Evolutionary conservation across 2,329 filamentous ascomycete genomes (phyloP).

Genomic region (Lanzia echinophila): DNA sequence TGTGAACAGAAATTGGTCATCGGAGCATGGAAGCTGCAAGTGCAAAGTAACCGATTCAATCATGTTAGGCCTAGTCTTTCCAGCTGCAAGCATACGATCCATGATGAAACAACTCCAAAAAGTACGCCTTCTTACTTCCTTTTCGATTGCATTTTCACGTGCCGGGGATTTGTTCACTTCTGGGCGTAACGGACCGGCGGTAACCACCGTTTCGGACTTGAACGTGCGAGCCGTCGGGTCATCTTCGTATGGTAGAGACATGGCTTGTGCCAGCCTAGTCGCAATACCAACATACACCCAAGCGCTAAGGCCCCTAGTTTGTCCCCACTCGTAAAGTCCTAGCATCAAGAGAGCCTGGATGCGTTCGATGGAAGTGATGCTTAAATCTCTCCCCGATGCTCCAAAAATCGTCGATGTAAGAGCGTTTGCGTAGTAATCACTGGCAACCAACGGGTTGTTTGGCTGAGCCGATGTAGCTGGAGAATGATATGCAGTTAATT

Average conservation of each 20-base stretch:
- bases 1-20: slow-evolving; percentile 57
- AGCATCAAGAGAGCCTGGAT: slow-evolving; percentile 66
- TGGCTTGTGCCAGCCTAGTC: slow-evolving; percentile 50
- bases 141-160: slow-evolving; percentile 44
- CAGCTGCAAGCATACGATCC: slow-evolving; percentile 62
- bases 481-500: slow-evolving; percentile 45
- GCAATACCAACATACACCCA: slow-evolving; percentile 63
- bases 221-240: slow-evolving; percentile 26
- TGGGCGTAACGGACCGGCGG: slow-evolving; percentile 20
- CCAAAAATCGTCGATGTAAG: slow-evolving; percentile 44
- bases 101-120: slow-evolving; percentile 72
- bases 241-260: slow-evolving; percentile 54
- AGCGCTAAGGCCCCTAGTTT: slow-evolving; percentile 52
- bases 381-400: slow-evolving; percentile 41
- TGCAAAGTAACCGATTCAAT: slow-evolving; percentile 52
- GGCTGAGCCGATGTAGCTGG: slow-evolving; percentile 8
- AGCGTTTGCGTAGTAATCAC: slow-evolving; percentile 58
- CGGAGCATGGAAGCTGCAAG: slow-evolving; percentile 62
- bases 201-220: slow-evolving; percentile 26
- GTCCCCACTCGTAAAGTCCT: slow-evolving; percentile 65
- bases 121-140: slow-evolving; percentile 60
- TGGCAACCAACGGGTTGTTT: slow-evolving; percentile 47
- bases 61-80: slow-evolving; percentile 53
- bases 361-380: slow-evolving; percentile 51
- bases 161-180: slow-evolving; percentile 8